Base-by-base conservation (phyloP, 1,284 basidiomycete genomes). In the Rhizoctonia solani region DNA sequence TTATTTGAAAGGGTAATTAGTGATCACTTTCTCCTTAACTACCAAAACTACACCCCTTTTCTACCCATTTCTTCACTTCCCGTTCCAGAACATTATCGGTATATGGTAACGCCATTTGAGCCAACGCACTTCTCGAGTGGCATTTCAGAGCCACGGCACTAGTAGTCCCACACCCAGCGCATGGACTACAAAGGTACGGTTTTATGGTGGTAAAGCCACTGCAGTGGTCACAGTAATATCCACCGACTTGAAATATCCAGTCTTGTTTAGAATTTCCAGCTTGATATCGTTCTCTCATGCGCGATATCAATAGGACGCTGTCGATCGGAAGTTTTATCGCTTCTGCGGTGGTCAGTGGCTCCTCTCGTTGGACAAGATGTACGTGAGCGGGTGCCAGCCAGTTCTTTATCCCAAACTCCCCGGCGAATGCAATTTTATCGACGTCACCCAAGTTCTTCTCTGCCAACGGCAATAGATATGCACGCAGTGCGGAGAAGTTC, bases 341-440 rank as follows among this genome's bases (percentile, higher is more conserved):
- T 46, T 67, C 66, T 30, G 23, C 41, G 3, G 27, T 37, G 11
- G 37, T 32, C 14, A 67, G 25, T 13, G 54, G 25, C n/a, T 27
- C 54, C 27, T 9, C 21, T 13, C 66, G 21, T 32, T 46, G 21
- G 66, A 53, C 56, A 2, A 67, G 30, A 14, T 46, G 30, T 4
- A 25, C 1, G 41, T 27, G 37, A 13, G 66, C 34, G 16, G 54
- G 66, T 6, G 34, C 19, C 1, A 67, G 13, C 66, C 66, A 67
- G 19, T 49, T 23, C 2, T 55, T 16, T 2, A 59, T 37, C n/a
- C 42, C 39, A 47, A 30, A 67, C 32, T 55, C 42, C 54, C 19
- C n/a, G 5, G 66, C 66, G 13, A 58, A 46, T 14, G 25, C 54
- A 39, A 67, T 46, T 14, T 37, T 34, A 29, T 58, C 66, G 16